Conservation (phyloP, 345 rosid species). For the Arabidopsis thaliana region TAIR10.1 NC_003076.8:16344501-16345000, state of each 20-base stretch:
- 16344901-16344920: constrained; percentile 94
- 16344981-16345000: constrained; percentile 88
- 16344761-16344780: constrained; percentile 81
- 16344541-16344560: constrained; percentile 99
- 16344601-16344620: constrained; percentile 98
- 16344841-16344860: constrained; percentile 97
- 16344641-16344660: constrained; percentile 95
- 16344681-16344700: constrained; percentile 79
- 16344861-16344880: constrained; percentile 87
- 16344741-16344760: constrained; percentile 85
- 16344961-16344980: constrained; percentile 99
- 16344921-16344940: constrained; percentile 99
- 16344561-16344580: constrained; percentile 95
- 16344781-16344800: constrained; percentile 96
- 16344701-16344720: constrained; percentile 87
- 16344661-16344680: constrained; percentile 90
- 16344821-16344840: constrained; percentile 96
- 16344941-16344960: constrained; percentile 98
- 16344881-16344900: constrained; percentile 94
- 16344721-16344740: constrained; percentile 92
- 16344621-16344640: constrained; percentile 95
- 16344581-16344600: constrained; percentile 98
- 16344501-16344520: constrained; percentile 97
- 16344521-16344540: constrained; percentile 97
- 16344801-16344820: constrained; percentile 99